phyloP scores from a whole-genome alignment of 345 rosid genomes.

The Aethionema arabicum region DNA sequence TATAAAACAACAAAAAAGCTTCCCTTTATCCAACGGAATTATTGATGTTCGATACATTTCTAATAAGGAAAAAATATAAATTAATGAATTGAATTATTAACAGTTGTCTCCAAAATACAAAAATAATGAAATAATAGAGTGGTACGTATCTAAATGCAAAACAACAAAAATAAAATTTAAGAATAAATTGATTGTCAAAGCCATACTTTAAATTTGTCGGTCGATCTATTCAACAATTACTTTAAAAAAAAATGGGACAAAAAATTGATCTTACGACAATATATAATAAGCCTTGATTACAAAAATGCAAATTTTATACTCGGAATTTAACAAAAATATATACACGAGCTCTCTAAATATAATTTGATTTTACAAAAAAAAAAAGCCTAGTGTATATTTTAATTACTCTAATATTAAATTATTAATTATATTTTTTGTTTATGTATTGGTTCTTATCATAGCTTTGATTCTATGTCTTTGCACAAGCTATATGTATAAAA shows the following conservation, averaged over 20 bases:
- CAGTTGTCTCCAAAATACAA: too few relatives aligned
- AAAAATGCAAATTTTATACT: too few relatives aligned
- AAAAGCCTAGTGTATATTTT: neutral
- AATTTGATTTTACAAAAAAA: too few relatives aligned
- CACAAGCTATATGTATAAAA: slow-evolving; percentile 1
- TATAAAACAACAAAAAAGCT: slow-evolving; percentile 33
- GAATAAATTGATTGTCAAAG: slow-evolving; percentile 16
- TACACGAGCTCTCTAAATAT: neutral
- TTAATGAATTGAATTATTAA: neutral
- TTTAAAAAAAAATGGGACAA: too few relatives aligned
- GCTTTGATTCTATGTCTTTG: slow-evolving; percentile 4
- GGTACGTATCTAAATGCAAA: slow-evolving; percentile 2
- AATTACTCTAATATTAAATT: neutral
- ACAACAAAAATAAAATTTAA: neutral
- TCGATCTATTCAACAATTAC: neutral
- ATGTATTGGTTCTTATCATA: neutral
- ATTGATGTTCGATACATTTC: slow-evolving; percentile 31
- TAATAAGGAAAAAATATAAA: neutral
- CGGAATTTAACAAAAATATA: neutral
- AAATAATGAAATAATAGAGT: too few relatives aligned
- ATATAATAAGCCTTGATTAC: too few relatives aligned
- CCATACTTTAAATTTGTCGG: slow-evolving; percentile 18
- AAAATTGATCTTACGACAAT: too few relatives aligned
- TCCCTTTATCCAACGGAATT: slow-evolving; percentile 34
- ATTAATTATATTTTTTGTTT: too few relatives aligned